Evolutionary conservation across 345 rosid species (phyloP).

Genomic region (Geranium brycei): DNA sequence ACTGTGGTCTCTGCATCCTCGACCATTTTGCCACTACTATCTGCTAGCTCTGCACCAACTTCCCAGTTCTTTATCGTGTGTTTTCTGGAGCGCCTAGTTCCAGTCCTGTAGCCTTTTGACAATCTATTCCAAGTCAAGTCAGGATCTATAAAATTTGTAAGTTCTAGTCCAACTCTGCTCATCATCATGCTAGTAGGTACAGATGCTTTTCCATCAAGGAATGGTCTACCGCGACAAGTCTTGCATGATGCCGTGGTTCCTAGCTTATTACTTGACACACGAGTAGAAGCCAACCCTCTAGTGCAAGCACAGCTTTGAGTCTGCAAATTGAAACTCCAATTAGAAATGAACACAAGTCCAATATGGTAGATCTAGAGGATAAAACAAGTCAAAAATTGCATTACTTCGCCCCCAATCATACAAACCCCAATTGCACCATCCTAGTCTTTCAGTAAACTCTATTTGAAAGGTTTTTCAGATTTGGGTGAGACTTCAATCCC

Average conservation of each 20-base stretch:
- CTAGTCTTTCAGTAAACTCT: no score
- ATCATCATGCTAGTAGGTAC: constrained; percentile 23
- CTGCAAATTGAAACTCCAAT: background rate
- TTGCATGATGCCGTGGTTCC: constrained; percentile 17
- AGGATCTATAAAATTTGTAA: constrained; percentile 27
- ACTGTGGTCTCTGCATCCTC: constrained; percentile 12
- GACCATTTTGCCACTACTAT: constrained; percentile 10
- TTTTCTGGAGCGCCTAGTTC: constrained; percentile 29
- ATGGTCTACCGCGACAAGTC: constrained; percentile 10
- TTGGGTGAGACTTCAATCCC: no score
- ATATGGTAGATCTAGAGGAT: background rate
- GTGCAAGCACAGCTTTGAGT: background rate
- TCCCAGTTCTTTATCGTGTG: constrained; percentile 11
- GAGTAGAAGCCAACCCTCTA: background rate
- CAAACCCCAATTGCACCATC: background rate
- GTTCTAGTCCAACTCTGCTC: constrained; percentile 33
- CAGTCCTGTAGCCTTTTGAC: constrained; percentile 37
- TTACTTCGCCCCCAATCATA: no score
- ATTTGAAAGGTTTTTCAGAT: no score
- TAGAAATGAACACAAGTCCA: background rate
- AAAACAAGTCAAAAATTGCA: no score
- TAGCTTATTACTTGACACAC: constrained; percentile 14
- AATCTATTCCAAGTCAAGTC: constrained; percentile 40
- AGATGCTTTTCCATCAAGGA: constrained; percentile 21
- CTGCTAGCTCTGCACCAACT: constrained; percentile 13